Base-by-base conservation (phyloP, 1,284 basidiomycete genomes). In the Mrakiaceae sp. region DNA sequence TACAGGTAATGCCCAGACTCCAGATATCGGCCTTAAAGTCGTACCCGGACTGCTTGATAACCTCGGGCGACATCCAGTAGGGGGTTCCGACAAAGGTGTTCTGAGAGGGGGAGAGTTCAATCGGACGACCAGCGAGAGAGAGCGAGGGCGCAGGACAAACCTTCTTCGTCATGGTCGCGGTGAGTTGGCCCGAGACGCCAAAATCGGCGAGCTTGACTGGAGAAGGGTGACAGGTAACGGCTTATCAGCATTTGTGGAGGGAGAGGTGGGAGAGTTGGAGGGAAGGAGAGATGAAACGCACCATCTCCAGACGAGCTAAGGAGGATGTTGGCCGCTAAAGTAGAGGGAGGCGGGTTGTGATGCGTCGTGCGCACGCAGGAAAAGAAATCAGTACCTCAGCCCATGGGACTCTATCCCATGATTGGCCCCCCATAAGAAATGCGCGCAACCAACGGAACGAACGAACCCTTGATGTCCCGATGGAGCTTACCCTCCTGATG, bases 51-150 rank as follows among this genome's bases (percentile, higher is more conserved):
- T 98, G 95, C 77, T 98, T 98, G 81, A 99, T 98, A 39, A 98
- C 95, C 75, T 99, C 95, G 6, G 95, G 95, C 39, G 91, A 93
- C 95, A 99, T 99, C 93, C 93, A 96, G 74, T 94, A 95, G 2
- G 91, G 91, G 12, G 94, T 95, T 44, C 95, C 91, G 60, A 98
- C 94, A 74, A 98, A 97, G 0, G 93, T 97, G 72, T 98, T 98
- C 82, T 76, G 62, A 5, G 14, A 42, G 40, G 9, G 43, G 12
- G 11, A 52, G 12, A 9, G 16, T 14, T 27, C 16, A n/a, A 11
- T 52, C 44, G 55, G 46, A 7, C 54, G 44, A 12, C 39, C 8
- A 11, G 12, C 39, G 40, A 53, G 16, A 11, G 42, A 46, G n/a
- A 7, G 10, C 16, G 27, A 39, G 10, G 9, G 57, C 40, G 47